A percentile compares a stretch with the other conserved stretches of the same genome.
Conservation (phyloP, 2,329 filamentous ascomycete genomes). For the Fusarium avenaceum region DNA sequence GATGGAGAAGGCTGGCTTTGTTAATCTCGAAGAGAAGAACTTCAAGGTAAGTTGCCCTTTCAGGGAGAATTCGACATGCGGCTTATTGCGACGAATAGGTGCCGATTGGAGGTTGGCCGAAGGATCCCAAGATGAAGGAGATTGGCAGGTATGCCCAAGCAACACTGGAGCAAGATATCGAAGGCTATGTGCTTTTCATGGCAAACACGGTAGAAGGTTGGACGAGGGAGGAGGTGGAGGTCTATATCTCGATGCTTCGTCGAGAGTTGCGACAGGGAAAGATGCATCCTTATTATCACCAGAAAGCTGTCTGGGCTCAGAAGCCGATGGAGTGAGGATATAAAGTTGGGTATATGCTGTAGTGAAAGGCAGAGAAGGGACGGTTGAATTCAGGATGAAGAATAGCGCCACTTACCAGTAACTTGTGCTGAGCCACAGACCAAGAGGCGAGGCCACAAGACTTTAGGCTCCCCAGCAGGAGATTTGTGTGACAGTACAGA, state of each 20-base stretch:
- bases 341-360: not conserved
- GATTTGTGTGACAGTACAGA: not conserved
- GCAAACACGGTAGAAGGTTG: conserved; percentile 38
- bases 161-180: conserved; percentile 39
- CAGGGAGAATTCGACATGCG: rapidly evolving
- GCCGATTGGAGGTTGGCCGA: conserved; percentile 34
- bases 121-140: conserved; percentile 17
- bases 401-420: not conserved
- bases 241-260: conserved; percentile 40
- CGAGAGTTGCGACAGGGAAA: conserved; percentile 34
- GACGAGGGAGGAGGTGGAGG: conserved; percentile 34
- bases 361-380: not conserved
- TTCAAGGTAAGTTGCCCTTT: conserved; percentile 15
- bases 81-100: conserved; percentile 5
- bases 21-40: conserved; percentile 19
- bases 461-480: rapidly evolving
- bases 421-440: not conserved
- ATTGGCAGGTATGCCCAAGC: conserved; percentile 34
- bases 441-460: not conserved
- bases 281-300: conserved; percentile 36
- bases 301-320: conserved; percentile 35
- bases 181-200: conserved; percentile 42
- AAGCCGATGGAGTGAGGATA: conserved; percentile 17
- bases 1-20: conserved; percentile 32
- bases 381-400: not conserved